Percentiles rank a stretch among this genome's conserved stretches.
These are phyloP conservation scores for Achaetomium macrosporum DNA, from an alignment of 2,329 filamentous ascomycete species.

Conservation along the genomic window DNA sequence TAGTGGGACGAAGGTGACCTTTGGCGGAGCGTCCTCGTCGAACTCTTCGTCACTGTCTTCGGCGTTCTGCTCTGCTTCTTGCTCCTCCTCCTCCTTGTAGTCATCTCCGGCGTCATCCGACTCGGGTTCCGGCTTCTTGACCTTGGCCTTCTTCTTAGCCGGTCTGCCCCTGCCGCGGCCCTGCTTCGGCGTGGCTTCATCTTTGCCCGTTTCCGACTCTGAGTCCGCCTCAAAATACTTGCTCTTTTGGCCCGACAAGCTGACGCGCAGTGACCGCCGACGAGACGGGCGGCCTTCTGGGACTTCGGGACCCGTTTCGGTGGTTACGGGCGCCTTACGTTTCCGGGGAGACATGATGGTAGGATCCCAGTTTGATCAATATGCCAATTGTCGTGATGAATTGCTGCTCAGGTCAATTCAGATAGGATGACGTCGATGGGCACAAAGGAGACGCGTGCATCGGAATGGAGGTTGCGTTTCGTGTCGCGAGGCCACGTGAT, in stretches of 20 bases:
- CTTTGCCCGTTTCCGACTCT: constrained; percentile 1
- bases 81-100: constrained; percentile 17
- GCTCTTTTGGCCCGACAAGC: constrained; percentile 41
- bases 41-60: constrained; percentile 19
- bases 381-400: not conserved
- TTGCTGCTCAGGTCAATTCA: not conserved
- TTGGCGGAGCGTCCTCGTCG: constrained; percentile 32
- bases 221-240: constrained; percentile 43
- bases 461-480: not conserved
- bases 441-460: not conserved
- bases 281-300: constrained; percentile 28
- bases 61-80: constrained; percentile 20
- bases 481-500: constrained; percentile 9
- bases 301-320: constrained; percentile 24
- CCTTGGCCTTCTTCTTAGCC: constrained; percentile 14
- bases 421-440: not conserved
- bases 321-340: constrained; percentile 24
- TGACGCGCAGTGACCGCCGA: constrained; percentile 44
- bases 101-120: not conserved
- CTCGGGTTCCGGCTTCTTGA: constrained; percentile 3
- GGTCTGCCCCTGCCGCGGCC: constrained; percentile 8
- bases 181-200: not conserved
- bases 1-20: constrained; percentile 38
- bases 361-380: not conserved
- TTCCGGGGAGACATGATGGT: constrained; percentile 37